These are phyloP conservation scores for Cardamine chenopodiifolia DNA, from an alignment of 345 rosid species.

Conservation along the genomic window DNA sequence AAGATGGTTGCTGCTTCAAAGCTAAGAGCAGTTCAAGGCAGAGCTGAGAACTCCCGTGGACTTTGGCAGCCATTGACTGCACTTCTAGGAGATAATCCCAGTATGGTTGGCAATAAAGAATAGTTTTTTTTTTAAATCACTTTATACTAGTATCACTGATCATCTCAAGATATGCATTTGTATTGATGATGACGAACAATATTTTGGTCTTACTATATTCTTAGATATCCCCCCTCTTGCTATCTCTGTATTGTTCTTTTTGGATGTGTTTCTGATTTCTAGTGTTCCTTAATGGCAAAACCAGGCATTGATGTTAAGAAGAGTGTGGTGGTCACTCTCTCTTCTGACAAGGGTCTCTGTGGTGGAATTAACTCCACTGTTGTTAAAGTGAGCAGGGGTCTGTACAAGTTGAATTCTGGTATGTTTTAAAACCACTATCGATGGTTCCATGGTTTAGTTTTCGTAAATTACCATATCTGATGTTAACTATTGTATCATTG, in stretches of 20 bases:
- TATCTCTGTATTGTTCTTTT: conserved; percentile 15
- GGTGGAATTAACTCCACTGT: conserved; percentile 97
- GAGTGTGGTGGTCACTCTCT: conserved; percentile 85
- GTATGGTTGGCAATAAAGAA: conserved; percentile 29
- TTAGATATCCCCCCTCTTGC: neutral
- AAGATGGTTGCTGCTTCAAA: conserved; percentile 99
- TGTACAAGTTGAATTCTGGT: conserved; percentile 76
- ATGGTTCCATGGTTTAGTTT: conserved; percentile 23
- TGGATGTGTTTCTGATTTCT: conserved; percentile 22
- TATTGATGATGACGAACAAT: conserved; percentile 32
- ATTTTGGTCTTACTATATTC: neutral
- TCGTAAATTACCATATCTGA: neutral
- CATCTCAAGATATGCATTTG: neutral
- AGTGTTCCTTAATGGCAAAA: conserved; percentile 13
- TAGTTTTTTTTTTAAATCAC: neutral
- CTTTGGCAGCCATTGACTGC: conserved; percentile 86
- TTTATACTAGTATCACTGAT: neutral
- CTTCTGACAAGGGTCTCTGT: conserved; percentile 98
- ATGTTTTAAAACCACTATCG: conserved; percentile 24
- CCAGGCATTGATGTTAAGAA: conserved; percentile 91
- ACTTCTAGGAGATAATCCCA: conserved; percentile 52
- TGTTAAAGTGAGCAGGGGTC: conserved; percentile 79
- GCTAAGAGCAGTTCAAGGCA: conserved; percentile 79
- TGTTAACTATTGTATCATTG: neutral
- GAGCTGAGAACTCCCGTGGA: conserved; percentile 96